Percentiles rank a stretch among this genome's conserved stretches.
These are phyloP conservation scores for Apiotrichum sp. DNA, from an alignment of 1,284 basidiomycete genomes.

Conservation along the genomic window DNA sequence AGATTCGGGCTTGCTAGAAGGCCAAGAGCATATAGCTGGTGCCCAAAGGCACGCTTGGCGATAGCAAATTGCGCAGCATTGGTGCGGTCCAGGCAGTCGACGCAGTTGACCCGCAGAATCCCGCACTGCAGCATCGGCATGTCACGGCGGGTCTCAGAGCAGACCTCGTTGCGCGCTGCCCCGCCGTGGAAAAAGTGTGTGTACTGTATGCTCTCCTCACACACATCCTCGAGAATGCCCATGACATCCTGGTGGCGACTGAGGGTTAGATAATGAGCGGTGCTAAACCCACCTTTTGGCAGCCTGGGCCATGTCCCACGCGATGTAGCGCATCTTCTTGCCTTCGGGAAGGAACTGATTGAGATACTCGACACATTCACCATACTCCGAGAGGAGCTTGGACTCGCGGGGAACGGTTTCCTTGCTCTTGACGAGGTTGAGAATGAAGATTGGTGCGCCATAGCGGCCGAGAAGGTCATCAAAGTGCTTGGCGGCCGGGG, in stretches of 20 bases:
- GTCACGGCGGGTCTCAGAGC: conserved; percentile 54
- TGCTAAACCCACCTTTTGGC: conserved; percentile 55
- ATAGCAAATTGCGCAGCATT: conserved; percentile 98
- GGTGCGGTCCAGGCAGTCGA: conserved; percentile 95
- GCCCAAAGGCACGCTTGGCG: conserved; percentile 88
- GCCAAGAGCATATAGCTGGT: conserved; percentile 92
- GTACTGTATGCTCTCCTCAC: conserved; percentile 84
- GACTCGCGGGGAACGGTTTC: conserved; percentile 75
- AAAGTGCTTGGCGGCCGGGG: conserved; percentile 88
- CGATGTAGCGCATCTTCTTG: conserved; percentile 83
- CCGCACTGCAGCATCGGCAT: conserved; percentile 82
- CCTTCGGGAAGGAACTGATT: conserved; percentile 88
- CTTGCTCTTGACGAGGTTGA: conserved; percentile 88
- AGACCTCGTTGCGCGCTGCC: conserved; percentile 31
- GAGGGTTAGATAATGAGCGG: neutral
- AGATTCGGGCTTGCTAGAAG: conserved; percentile 76
- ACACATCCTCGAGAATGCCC: conserved; percentile 88
- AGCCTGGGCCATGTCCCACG: conserved; percentile 93
- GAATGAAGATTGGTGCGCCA: conserved; percentile 80
- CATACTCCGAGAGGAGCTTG: conserved; percentile 88
- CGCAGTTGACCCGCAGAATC: conserved; percentile 82
- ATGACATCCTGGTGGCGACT: conserved; percentile 95
- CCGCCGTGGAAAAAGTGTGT: conserved; percentile 87
- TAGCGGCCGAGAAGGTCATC: conserved; percentile 86
- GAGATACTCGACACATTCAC: conserved; percentile 83